Base-by-base conservation (phyloP, 306 rosid species). In the Medicago arabica region DNA sequence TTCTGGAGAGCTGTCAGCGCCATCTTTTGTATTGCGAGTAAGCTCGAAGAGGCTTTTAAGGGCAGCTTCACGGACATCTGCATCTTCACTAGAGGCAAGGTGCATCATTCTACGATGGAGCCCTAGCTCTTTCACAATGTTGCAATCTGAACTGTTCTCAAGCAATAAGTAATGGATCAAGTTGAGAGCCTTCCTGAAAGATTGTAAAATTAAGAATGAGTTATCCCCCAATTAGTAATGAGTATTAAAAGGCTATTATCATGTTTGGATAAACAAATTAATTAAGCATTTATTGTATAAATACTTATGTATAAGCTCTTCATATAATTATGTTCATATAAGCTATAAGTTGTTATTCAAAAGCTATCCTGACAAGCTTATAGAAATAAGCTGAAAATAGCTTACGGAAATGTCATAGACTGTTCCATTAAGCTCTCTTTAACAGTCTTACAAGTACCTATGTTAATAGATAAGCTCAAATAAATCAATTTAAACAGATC, bases 151-250 rank as follows among this genome's bases (percentile, higher is more conserved):
- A 77, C 75, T 83, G 72, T 87, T 88, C 74, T 92, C 98, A 2
- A 80, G 84, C 69, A 92, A 84, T 55, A 96, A 86, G 80, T 86
- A 92, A 31, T 91, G 92, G 72, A 92, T 85, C 88, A 96, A 84
- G 78, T 92, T 90, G 74, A 96, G 91, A 7, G 98, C 98, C 87
- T 92, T 96, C 92, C 99, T 96, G 90, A 59, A 81, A 82, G 54
- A 44, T 49, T 23, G 58, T 31, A 51, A 38, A 73, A 50, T 53
- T 60, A 4, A 5, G 5, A 58, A 44, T 84, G 40, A 72, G 65
- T 36, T 51, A 40, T 76, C 18, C 43, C 6, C 4, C 14, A 9
- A 36, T 38, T 19, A 71, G 15, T 47, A 21, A 18, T 25, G 17
- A 6, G 9, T 7, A 16, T 15, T 17, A 34, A 53, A 76, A 21